Conservation (phyloP, 805 yeast species). For the Jamesozyma spencerorum region DNA sequence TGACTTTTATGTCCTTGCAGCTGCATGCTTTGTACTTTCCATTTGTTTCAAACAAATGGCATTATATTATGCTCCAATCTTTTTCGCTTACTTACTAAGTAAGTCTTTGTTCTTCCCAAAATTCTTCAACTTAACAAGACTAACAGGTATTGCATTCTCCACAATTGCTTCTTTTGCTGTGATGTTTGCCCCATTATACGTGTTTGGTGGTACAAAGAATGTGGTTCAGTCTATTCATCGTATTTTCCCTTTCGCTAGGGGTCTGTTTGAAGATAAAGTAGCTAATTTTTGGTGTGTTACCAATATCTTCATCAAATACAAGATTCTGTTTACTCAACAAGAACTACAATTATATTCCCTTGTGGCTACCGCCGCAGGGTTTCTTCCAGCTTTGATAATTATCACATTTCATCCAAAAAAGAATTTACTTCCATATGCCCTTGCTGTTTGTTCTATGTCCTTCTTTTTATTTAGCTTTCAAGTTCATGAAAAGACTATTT, state of each 20-base stretch:
- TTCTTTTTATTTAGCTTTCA: conserved; percentile 88
- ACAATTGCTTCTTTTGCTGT: conserved; percentile 46
- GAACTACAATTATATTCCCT: conserved; percentile 55
- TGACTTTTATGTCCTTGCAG: conserved; percentile 56
- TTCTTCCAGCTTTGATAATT: conserved; percentile 47
- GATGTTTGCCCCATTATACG: conserved; percentile 52
- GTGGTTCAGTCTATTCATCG: conserved; percentile 51
- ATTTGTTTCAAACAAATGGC: conserved; percentile 93
- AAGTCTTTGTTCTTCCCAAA: conserved; percentile 30
- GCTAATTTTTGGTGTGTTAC: conserved; percentile 97
- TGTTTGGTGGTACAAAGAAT: conserved; percentile 34
- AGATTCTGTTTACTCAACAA: conserved; percentile 39
- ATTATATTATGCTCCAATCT: conserved; percentile 80
- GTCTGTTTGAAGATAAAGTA: conserved; percentile 93
- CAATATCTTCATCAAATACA: conserved; percentile 68
- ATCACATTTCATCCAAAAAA: conserved; percentile 46
- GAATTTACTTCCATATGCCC: conserved; percentile 54
- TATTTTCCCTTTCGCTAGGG: conserved; percentile 87
- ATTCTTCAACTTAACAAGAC: conserved; percentile 45
- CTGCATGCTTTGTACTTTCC: conserved; percentile 68
- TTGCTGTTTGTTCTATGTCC: conserved; percentile 76
- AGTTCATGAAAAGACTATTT: conserved; percentile 88
- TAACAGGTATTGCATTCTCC: conserved; percentile 53
- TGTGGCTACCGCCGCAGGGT: conserved; percentile 40
- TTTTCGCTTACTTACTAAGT: conserved; percentile 72